phyloP scores from a whole-genome alignment of 257 asterid species.

The Solanum sejunctum region DNA sequence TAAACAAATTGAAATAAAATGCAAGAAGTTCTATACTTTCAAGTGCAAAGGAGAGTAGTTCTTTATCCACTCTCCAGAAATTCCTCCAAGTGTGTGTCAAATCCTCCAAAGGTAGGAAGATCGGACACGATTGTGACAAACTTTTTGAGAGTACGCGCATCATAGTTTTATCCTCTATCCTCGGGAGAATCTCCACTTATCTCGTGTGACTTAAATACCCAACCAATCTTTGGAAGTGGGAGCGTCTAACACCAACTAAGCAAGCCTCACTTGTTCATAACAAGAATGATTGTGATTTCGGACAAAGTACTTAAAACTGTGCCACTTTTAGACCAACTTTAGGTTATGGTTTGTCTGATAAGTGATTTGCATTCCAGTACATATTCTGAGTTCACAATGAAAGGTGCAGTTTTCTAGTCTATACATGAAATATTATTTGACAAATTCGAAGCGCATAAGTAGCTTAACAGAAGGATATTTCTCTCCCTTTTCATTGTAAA shows the following conservation, averaged over 20 bases:
- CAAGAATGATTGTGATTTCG: neutral
- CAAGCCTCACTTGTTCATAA: neutral
- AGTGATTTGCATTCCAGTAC: neutral
- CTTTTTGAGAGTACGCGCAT: neutral
- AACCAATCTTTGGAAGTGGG: neutral
- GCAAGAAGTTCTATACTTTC: neutral
- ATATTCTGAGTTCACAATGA: neutral
- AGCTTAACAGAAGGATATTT: constrained; percentile 55
- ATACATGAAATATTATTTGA: constrained; percentile 5
- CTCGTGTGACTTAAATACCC: neutral
- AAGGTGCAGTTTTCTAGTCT: neutral
- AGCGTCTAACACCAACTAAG: neutral
- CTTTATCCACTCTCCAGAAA: neutral
- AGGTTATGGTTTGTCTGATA: neutral
- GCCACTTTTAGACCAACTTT: neutral
- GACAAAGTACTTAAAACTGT: neutral
- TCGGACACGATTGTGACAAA: neutral
- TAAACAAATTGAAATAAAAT: neutral
- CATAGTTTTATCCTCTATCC: neutral
- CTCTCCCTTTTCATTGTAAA: constrained; percentile 51
- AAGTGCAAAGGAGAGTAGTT: neutral
- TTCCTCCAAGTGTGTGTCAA: too few relatives aligned
- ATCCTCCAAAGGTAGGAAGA: neutral
- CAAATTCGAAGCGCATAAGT: constrained; percentile 42
- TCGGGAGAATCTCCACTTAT: neutral